These are phyloP conservation scores for Jatropha curcas DNA, from an alignment of 345 rosid genomes.

Conservation along the genomic window DNA sequence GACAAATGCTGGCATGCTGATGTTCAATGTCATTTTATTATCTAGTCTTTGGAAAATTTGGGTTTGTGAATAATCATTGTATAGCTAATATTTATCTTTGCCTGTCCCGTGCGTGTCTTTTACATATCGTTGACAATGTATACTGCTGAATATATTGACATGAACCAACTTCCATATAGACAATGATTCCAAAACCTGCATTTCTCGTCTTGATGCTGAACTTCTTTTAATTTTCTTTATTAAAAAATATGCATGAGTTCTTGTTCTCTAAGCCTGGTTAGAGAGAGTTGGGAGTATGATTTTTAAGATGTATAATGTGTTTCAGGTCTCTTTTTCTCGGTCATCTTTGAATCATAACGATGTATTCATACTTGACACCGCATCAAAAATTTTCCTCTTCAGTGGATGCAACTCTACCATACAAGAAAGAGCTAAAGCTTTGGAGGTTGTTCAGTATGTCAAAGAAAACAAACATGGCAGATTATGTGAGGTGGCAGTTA, in stretches of 20 bases:
- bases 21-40: neutral
- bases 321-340: conserved; percentile 76
- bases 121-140: neutral
- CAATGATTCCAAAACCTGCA: neutral
- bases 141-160: neutral
- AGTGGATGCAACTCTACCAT: conserved; percentile 78
- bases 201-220: neutral
- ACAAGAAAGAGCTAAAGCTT: conserved; percentile 86
- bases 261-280: neutral
- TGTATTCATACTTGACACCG: conserved; percentile 74
- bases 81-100: neutral
- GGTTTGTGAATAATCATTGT: neutral
- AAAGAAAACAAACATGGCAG: conserved; percentile 75
- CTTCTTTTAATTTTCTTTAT: conserved; percentile 2
- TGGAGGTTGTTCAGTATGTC: conserved; percentile 79
- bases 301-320: conserved; percentile 16
- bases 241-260: neutral
- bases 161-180: neutral
- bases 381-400: conserved; percentile 80
- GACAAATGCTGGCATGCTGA: neutral
- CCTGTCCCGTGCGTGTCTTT: neutral
- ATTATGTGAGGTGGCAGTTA: conserved; percentile 74
- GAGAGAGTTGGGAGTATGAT: neutral
- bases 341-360: conserved; percentile 82
- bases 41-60: neutral